Conservation (phyloP, 768 basidiomycete species). For the Amyloporia xantha region DNA sequence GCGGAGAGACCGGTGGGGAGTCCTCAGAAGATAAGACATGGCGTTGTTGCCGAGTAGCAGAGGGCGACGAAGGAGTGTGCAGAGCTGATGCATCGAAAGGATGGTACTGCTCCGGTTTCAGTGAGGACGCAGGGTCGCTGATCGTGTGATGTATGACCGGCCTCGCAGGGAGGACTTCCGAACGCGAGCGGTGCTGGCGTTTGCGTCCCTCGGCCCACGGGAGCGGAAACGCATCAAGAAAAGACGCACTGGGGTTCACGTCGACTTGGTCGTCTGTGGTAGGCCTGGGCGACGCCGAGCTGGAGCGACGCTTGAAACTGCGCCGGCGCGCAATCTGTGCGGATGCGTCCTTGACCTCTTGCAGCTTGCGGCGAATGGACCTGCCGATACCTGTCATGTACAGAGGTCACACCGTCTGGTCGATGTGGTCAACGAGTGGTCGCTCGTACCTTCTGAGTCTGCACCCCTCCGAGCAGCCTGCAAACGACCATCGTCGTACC, state of each 20-base stretch:
- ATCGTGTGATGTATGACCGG: slow-evolving; percentile 8
- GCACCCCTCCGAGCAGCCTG: not conserved
- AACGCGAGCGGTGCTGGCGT: slow-evolving; percentile 16
- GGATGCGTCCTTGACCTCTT: slow-evolving; percentile 13
- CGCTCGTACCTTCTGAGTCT: not conserved
- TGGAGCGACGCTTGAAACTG: slow-evolving; percentile 13
- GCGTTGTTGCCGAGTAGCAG: not conserved
- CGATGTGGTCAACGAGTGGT: not conserved
- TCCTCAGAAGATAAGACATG: not conserved
- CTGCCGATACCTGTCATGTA: slow-evolving; percentile 10
- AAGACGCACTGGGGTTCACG: not conserved
- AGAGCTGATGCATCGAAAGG: too few species aligned
- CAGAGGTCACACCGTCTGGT: not conserved
- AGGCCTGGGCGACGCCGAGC: not conserved
- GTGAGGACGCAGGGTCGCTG: not conserved
- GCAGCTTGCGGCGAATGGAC: slow-evolving; percentile 14
- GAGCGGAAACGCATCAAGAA: slow-evolving; percentile 5
- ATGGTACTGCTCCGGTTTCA: too few species aligned
- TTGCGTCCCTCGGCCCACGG: slow-evolving; percentile 10
- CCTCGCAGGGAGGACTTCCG: slow-evolving; percentile 13
- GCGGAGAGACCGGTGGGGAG: not conserved
- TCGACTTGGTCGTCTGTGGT: not conserved
- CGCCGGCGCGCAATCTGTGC: too few species aligned
- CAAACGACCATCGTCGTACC: not conserved
- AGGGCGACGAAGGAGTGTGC: not conserved